Conservation (phyloP, 148 eudicot genomes). For the Fagopyrum tataricum region DNA sequence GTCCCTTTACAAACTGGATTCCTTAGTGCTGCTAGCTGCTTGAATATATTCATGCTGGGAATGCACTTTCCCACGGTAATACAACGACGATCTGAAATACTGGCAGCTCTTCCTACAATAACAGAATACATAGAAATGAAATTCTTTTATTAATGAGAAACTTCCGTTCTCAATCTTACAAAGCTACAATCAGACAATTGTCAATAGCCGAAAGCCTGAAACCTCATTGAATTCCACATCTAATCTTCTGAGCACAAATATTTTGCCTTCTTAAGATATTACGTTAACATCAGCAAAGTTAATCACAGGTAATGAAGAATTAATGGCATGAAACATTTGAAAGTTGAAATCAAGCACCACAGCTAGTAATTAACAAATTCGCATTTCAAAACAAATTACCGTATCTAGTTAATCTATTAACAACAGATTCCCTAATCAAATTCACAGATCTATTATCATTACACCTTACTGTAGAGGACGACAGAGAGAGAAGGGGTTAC, state of each 20-base stretch:
- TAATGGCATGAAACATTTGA: not conserved
- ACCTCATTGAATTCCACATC: too few species aligned
- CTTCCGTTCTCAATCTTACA: not conserved
- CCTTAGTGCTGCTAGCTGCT: constrained; percentile 28
- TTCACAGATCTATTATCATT: not conserved
- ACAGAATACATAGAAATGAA: not conserved
- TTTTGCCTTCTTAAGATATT: not conserved
- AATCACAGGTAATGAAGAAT: not conserved
- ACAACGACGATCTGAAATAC: not conserved
- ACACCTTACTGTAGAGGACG: not conserved
- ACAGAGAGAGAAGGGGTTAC: not conserved
- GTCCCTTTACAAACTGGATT: constrained; percentile 22
- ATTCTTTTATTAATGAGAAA: not conserved
- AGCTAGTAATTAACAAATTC: not conserved
- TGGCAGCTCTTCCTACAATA: constrained; percentile 10
- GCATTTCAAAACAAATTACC: not conserved
- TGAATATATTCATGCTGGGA: constrained; percentile 44
- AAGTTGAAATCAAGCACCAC: not conserved
- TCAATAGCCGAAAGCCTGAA: too few species aligned
- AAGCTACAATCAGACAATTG: not conserved
- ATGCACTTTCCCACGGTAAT: not conserved
- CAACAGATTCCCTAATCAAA: not conserved
- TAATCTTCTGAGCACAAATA: too few species aligned
- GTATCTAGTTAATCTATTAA: too few species aligned
- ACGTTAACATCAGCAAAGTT: not conserved